These are phyloP conservation scores for Hordeum vulgare DNA, from an alignment of 176 grass and related monocot genomes.

Conservation along the genomic window MorexV3_pseudomolecules_assembly NC_058519.1:360648705-360649204, in stretches of 20 bases:
- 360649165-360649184: conserved; percentile 40
- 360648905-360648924: conserved; percentile 46
- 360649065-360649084: conserved; percentile 61
- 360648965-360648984: conserved; percentile 59
- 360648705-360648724: conserved; percentile 91
- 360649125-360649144: conserved; percentile 43
- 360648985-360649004: conserved; percentile 76
- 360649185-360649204: conserved; percentile 53
- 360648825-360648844: conserved; percentile 75
- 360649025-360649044: conserved; percentile 73
- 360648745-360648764: conserved; percentile 95
- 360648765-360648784: conserved; percentile 55
- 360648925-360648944: conserved; percentile 55
- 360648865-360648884: conserved; percentile 40
- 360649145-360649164: conserved; percentile 39
- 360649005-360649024: conserved; percentile 58
- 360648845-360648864: conserved; percentile 56
- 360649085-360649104: conserved; percentile 57
- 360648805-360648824: conserved; percentile 56
- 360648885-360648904: conserved; percentile 33
- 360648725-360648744: conserved; percentile 71
- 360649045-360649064: conserved; percentile 91
- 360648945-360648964: conserved; percentile 91
- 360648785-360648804: conserved; percentile 47
- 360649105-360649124: conserved; percentile 40